A percentile compares a stretch with the other conserved stretches of the same genome.
Evolutionary conservation across 73 alveolate genomes (phyloP).

Genomic region (Paramecium pentaurelia): DNA sequence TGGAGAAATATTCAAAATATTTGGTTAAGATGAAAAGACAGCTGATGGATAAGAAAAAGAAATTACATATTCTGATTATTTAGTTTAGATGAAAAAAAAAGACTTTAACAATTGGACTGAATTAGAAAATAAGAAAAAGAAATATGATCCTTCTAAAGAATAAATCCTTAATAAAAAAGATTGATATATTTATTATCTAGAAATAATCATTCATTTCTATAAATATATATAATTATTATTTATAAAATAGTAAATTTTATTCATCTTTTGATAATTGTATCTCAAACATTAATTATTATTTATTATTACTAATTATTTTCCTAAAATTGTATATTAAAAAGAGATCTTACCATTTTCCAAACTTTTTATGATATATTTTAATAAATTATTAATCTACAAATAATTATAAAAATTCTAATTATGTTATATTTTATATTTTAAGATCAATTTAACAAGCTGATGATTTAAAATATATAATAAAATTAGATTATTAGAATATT

Average conservation of each 20-base stretch:
- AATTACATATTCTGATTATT: slow-evolving; percentile 31
- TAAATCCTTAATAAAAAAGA: not conserved
- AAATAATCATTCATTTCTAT: not conserved
- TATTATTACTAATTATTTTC: too few relatives aligned
- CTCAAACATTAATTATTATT: too few relatives aligned
- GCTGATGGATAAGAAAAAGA: slow-evolving; percentile 59
- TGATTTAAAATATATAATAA: too few relatives aligned
- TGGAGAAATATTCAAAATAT: slow-evolving; percentile 51
- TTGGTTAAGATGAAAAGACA: slow-evolving; percentile 57
- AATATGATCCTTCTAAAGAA: slow-evolving; percentile 43
- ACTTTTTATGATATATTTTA: too few relatives aligned
- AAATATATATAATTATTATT: not conserved
- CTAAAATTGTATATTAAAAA: too few relatives aligned
- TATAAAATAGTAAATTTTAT: not conserved
- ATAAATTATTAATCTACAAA: too few relatives aligned
- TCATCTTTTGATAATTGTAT: not conserved
- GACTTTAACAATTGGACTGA: slow-evolving; percentile 43
- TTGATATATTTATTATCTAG: not conserved
- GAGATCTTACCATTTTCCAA: too few relatives aligned
- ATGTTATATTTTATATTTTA: too few relatives aligned
- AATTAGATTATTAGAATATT: too few relatives aligned
- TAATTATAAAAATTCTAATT: too few relatives aligned
- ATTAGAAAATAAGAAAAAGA: slow-evolving; percentile 55
- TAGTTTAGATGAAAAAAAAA: slow-evolving; percentile 30
- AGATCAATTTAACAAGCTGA: too few relatives aligned